Evolutionary conservation across 176 grass and related monocot genomes (phyloP).

Genomic region (Ensete ventricosum): DNA sequence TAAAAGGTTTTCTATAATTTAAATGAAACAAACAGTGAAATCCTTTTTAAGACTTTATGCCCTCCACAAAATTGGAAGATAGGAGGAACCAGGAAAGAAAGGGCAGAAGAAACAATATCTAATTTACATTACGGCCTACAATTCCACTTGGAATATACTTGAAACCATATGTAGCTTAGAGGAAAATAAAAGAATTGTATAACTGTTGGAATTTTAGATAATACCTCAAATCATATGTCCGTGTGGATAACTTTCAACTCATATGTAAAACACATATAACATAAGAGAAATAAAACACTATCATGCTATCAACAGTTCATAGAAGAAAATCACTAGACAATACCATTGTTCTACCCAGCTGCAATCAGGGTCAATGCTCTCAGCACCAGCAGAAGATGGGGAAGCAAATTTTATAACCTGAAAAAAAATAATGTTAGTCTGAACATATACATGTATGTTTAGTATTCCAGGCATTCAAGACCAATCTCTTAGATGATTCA

Average conservation of each 20-base stretch:
- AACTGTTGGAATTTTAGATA: background rate
- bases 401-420: conserved; percentile 91
- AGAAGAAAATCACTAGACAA: background rate
- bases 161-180: background rate
- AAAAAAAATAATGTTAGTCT: conserved; percentile 26
- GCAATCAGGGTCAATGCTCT: conserved; percentile 67
- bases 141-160: background rate
- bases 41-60: no score
- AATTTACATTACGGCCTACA: no score
- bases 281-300: background rate
- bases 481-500: conserved; percentile 29
- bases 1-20: no score
- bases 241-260: background rate
- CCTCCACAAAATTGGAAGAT: no score
- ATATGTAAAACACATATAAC: background rate
- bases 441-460: conserved; percentile 11
- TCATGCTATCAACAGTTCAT: background rate
- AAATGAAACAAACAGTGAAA: no score
- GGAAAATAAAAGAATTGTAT: background rate
- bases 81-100: no score
- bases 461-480: background rate
- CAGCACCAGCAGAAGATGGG: conserved; percentile 75
- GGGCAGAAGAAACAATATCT: no score
- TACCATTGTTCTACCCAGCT: conserved; percentile 89
- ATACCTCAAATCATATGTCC: background rate